phyloP scores from a whole-genome alignment of 805 yeast genomes.

The Cyberlindnera xylosilytica region DNA sequence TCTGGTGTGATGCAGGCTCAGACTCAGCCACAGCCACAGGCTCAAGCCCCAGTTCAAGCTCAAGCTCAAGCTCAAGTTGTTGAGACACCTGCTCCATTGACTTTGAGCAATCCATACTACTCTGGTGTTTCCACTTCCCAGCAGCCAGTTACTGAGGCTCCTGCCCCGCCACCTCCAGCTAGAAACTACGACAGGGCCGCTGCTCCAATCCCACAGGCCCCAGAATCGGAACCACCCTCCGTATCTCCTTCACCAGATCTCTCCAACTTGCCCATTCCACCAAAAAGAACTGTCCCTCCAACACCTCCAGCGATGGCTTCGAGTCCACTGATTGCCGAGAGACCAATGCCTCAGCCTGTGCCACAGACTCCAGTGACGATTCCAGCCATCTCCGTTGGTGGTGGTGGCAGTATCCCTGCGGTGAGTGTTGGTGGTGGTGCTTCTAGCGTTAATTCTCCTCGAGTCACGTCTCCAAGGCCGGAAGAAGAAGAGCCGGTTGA shows the following conservation, averaged over 20 bases:
- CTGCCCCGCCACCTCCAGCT: slow-evolving; percentile 14
- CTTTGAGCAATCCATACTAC: slow-evolving; percentile 20
- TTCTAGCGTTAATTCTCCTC: background rate
- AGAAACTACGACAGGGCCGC: slow-evolving; percentile 14
- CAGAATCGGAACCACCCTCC: slow-evolving; percentile 1
- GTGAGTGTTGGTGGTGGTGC: slow-evolving; percentile 2
- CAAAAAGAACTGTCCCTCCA: slow-evolving; percentile 4
- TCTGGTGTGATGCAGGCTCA: slow-evolving; percentile 6
- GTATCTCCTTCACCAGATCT: slow-evolving; percentile 23
- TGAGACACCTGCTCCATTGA: too few relatives aligned
- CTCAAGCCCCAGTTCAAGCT: background rate
- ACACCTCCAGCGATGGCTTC: background rate
- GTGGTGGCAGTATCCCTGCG: background rate
- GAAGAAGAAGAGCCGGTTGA: slow-evolving; percentile 15
- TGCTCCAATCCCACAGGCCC: slow-evolving; percentile 2
- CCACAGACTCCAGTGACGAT: background rate
- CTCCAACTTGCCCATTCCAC: slow-evolving; percentile 20
- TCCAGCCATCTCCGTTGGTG: background rate
- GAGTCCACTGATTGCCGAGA: background rate
- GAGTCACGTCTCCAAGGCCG: background rate
- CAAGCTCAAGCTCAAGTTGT: slow-evolving; percentile 10
- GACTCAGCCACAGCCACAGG: background rate
- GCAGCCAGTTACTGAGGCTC: background rate
- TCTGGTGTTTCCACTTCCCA: slow-evolving; percentile 7
- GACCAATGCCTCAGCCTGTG: background rate